Evolutionary conservation across 176 grass and related monocot species (phyloP), one percentile per base, ranked within the genome.

Genomic region (Eleusine indica): DNA sequence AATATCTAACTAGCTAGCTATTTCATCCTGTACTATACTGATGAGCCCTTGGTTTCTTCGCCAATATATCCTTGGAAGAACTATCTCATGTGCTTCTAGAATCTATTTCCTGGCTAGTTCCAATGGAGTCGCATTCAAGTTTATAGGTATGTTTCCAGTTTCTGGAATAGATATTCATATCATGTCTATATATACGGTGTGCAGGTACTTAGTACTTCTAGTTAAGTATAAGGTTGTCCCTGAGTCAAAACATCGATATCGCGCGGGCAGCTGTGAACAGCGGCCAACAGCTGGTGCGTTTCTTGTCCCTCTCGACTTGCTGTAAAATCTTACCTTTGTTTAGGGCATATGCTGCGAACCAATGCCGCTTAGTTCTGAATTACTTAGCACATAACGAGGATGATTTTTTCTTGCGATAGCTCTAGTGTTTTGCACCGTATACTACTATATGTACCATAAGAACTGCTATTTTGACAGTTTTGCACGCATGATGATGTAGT

Each of bases 161-260:
- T 80, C 25, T 71, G 25, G 32, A 81, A 63, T 62, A 67, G 16
- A 35, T 35, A 35, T 35, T 35, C 32, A 35, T 35, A 35, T 35
- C 11, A 11, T 47, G 2, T 11, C 9, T 47, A 11, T 47, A 47
- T 47, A 47, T 11, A 47, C 44, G 44, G 44, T 47, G 9, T 47
- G 44, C 44, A 47, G 9, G 9, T 47, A 47, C 44, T 8, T 47
- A 8, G 44, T 47, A 47, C 44, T 11, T 47, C 44, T 47, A 47
- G 51, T 51, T 80, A 88, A 68, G 17, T 44, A 70, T 44, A 70
- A 41, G 72, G 65, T 57, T 85, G 70, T 64, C 77, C 3, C 30
- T 47, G 60, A 66, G 83, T 90, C 67, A 73, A 86, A 89, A 78
- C 78, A 58, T 89, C 65, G 6, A 44, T 77, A 15, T 88, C 47